Conservation (phyloP, 306 rosid species). For the Carpinus viminea region DNA sequence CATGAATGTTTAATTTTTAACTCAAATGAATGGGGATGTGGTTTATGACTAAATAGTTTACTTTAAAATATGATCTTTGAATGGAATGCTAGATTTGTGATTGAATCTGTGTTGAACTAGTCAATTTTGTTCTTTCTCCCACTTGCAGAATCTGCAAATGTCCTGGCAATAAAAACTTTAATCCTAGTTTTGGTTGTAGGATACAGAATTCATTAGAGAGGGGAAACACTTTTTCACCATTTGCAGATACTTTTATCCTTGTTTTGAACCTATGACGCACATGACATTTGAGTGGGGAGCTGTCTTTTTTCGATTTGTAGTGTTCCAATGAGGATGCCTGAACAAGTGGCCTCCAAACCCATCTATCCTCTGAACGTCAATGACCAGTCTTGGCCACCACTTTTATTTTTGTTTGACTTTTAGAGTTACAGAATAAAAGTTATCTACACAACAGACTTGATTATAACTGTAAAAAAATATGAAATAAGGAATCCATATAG, state of each 20-base stretch:
- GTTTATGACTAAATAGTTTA: too few species aligned
- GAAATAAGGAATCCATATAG: too few species aligned
- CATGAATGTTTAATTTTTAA: too few species aligned
- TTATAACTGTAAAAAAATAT: too few species aligned
- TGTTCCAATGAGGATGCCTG: not conserved
- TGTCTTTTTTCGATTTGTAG: too few species aligned
- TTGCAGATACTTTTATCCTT: not conserved
- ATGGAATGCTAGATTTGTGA: not conserved
- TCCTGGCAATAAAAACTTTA: not conserved
- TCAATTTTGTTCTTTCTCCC: not conserved
- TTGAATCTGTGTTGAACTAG: not conserved
- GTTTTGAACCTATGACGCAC: not conserved
- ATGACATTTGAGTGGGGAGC: too few species aligned
- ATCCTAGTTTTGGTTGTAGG: not conserved
- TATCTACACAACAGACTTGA: too few species aligned
- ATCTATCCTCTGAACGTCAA: too few species aligned
- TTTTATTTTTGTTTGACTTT: too few species aligned
- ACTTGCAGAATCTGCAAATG: not conserved
- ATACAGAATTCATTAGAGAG: not conserved
- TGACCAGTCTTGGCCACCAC: too few species aligned
- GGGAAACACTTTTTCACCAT: not conserved
- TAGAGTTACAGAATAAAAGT: too few species aligned
- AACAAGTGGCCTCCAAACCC: not conserved
- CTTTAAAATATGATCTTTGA: too few species aligned
- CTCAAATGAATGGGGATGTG: not conserved